Evolutionary conservation across 2,329 filamentous ascomycete species (phyloP).

Genomic region (Fusarium guadeloupense): DNA sequence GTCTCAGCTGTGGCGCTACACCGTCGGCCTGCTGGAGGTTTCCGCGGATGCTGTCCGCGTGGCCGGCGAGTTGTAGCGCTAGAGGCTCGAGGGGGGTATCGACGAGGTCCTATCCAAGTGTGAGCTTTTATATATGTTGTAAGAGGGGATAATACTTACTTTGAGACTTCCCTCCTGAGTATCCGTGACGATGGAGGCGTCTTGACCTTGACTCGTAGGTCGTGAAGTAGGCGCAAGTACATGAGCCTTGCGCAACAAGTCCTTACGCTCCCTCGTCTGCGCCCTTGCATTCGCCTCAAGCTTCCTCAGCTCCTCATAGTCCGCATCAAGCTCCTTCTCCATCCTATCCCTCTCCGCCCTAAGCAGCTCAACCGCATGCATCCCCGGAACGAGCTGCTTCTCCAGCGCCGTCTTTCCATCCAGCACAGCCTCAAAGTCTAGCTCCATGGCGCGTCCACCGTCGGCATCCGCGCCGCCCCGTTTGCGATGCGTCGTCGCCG

Average conservation of each 20-base stretch:
- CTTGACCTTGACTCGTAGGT: conserved; percentile 10
- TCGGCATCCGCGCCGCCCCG: conserved; percentile 41
- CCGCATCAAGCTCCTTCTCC: conserved; percentile 63
- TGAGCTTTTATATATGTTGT: neutral
- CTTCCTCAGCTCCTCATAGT: conserved; percentile 60
- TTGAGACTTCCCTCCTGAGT: conserved; percentile 32
- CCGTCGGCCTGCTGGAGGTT: conserved; percentile 65
- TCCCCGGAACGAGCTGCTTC: conserved; percentile 66
- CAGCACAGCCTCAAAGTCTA: conserved; percentile 72
- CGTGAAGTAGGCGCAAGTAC: conserved; percentile 54
- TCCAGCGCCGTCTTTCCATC: conserved; percentile 67
- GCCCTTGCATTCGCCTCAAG: conserved; percentile 66
- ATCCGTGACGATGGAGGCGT: conserved; percentile 20
- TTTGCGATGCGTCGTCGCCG: conserved; percentile 33
- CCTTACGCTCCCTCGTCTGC: conserved; percentile 61
- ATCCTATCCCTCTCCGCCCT: conserved; percentile 65
- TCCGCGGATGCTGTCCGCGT: conserved; percentile 64
- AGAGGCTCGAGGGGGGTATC: conserved; percentile 57
- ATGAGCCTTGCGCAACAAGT: conserved; percentile 60
- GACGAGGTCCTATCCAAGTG: conserved; percentile 46
- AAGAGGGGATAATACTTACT: conserved; percentile 11
- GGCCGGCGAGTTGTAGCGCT: conserved; percentile 60
- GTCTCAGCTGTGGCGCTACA: conserved; percentile 59
- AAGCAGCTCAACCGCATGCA: conserved; percentile 71
- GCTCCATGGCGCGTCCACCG: conserved; percentile 63